These are phyloP conservation scores for Arthrobotrys sphaeroides DNA, from an alignment of 2,329 filamentous ascomycete genomes.

Conservation along the genomic window DNA sequence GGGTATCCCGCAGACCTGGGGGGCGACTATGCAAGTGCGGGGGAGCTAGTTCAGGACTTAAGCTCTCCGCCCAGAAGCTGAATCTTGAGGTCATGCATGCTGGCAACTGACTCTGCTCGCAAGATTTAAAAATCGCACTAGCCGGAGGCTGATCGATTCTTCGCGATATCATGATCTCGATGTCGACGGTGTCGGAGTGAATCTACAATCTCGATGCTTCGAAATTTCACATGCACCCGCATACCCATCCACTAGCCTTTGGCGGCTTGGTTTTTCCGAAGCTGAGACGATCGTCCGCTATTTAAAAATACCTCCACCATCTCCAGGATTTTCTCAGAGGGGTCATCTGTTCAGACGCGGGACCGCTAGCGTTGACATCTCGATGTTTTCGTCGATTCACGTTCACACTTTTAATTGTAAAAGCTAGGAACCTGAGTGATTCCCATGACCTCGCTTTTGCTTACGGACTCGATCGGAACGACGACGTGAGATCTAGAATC, in stretches of 20 bases:
- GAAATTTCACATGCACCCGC: neutral
- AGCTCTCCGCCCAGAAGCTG: neutral
- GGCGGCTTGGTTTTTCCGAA: neutral
- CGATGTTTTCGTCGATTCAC: conserved; percentile 4
- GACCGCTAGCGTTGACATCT: neutral
- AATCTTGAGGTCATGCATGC: neutral
- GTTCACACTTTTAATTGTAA: neutral
- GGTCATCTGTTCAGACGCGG: neutral
- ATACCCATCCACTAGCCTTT: neutral
- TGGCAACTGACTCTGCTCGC: neutral
- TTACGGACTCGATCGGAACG: neutral
- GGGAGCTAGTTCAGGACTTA: neutral
- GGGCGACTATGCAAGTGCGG: conserved; percentile 10
- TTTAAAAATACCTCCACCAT: neutral
- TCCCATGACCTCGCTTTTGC: neutral
- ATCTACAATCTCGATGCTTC: neutral
- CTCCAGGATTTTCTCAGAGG: neutral
- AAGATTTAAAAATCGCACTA: neutral
- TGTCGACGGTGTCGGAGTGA: neutral
- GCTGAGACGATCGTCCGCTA: neutral
- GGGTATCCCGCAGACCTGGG: neutral
- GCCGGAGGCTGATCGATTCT: neutral
- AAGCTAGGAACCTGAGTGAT: neutral
- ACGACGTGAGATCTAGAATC: too few species aligned
- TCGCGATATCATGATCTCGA: neutral